Percentiles rank a stretch among this genome's conserved stretches.
phyloP scores from a whole-genome alignment of 441 rosid genomes.

The Monsonia emarginata region DNA sequence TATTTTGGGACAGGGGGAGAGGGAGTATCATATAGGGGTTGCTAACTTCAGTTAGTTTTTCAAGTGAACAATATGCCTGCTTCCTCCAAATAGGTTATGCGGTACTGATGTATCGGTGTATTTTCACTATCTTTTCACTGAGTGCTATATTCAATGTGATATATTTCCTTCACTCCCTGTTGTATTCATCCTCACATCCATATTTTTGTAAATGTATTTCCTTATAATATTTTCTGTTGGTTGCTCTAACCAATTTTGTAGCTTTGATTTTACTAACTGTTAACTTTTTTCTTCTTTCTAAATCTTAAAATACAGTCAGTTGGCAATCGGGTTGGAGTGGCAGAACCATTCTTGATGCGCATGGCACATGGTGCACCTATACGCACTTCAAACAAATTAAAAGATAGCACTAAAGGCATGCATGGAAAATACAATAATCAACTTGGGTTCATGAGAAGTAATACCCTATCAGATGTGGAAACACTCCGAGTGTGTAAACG shows the following conservation, averaged over 20 bases:
- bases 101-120: background rate
- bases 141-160: background rate
- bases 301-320: conserved; percentile 61
- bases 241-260: background rate
- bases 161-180: background rate
- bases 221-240: background rate
- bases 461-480: conserved; percentile 56
- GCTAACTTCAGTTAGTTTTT: background rate
- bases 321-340: conserved; percentile 90
- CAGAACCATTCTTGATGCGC: conserved; percentile 94
- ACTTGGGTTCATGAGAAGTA: conserved; percentile 32
- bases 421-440: conserved; percentile 36
- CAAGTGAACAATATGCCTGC: background rate
- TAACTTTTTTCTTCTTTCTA: conserved; percentile 8
- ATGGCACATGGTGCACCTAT: conserved; percentile 97
- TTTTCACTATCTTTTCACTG: background rate
- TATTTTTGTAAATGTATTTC: background rate
- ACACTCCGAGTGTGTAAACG: conserved; percentile 80
- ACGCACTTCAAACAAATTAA: conserved; percentile 36
- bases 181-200: background rate
- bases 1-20: no score
- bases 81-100: background rate
- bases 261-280: background rate
- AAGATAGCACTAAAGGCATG: conserved; percentile 31
- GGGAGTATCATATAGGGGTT: background rate